phyloP scores from a whole-genome alignment of 164 flowering plant species.

The Umbilicus rupestris region DNA sequence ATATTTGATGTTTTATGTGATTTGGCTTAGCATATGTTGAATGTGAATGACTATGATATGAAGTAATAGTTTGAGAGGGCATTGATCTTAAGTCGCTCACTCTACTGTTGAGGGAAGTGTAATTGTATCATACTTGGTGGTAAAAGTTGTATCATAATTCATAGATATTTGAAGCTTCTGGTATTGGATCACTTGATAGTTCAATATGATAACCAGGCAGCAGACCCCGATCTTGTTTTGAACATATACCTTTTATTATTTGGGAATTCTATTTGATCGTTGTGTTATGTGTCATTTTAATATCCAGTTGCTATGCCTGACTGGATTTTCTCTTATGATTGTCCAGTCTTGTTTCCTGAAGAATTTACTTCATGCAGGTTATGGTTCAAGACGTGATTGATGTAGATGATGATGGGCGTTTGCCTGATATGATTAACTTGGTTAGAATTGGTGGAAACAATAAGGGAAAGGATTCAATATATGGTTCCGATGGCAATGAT shows the following conservation, averaged over 20 bases:
- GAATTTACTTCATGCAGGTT: constrained; percentile 24
- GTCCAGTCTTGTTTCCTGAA: neutral
- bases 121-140: neutral
- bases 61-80: no score
- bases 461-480: constrained; percentile 30
- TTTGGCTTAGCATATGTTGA: neutral
- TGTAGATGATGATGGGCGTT: constrained; percentile 31
- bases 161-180: no score
- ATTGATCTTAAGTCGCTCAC: neutral
- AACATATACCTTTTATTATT: no score
- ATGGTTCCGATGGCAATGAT: constrained; percentile 10
- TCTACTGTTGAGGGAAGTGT: neutral
- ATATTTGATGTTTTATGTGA: neutral
- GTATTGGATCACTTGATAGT: no score
- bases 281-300: neutral
- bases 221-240: no score
- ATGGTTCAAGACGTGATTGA: constrained; percentile 38
- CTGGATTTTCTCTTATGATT: no score
- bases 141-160: no score
- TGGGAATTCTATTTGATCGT: neutral
- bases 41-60: no score
- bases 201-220: no score
- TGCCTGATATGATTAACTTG: constrained; percentile 16
- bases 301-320: no score
- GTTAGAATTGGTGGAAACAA: constrained; percentile 16